Percentiles rank a stretch among this genome's conserved stretches.
Conservation (phyloP, 768 basidiomycete species). For the Tylopilus felleus region DNA sequence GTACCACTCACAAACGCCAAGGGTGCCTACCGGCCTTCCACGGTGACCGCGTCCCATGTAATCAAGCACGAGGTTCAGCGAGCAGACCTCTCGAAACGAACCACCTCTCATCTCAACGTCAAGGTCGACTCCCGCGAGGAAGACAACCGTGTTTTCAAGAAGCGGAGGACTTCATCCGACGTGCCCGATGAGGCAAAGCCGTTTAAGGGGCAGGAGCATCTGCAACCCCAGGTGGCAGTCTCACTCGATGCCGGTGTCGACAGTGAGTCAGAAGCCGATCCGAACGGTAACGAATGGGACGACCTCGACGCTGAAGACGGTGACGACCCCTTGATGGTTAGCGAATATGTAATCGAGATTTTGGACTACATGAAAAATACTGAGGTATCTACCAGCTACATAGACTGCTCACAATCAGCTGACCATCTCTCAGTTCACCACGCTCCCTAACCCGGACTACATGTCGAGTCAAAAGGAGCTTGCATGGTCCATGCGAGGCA, state of each 20-base stretch:
- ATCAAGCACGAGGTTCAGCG: conserved; percentile 31
- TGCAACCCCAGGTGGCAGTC: conserved; percentile 34
- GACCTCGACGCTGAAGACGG: conserved; percentile 90
- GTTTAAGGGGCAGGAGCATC: conserved; percentile 43
- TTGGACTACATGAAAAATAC: conserved; percentile 84
- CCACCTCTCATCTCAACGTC: conserved; percentile 32
- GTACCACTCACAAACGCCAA: conserved; percentile 3
- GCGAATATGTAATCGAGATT: conserved; percentile 93
- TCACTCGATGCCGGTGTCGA: conserved; percentile 41
- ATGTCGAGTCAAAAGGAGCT: conserved; percentile 82
- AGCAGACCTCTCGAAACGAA: conserved; percentile 26
- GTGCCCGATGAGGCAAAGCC: conserved; percentile 41
- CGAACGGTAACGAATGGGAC: conserved; percentile 70
- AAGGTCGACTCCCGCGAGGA: conserved; percentile 44
- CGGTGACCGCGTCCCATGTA: conserved; percentile 10
- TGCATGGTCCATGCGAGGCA: conserved; percentile 85
- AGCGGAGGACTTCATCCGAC: conserved; percentile 71
- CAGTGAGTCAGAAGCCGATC: conserved; percentile 60
- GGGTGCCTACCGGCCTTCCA: conserved; percentile 32
- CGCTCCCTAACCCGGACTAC: conserved; percentile 81
- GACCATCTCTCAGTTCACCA: conserved; percentile 50
- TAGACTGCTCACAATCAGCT: background rate
- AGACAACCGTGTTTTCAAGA: conserved; percentile 64
- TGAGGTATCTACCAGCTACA: conserved; percentile 53
- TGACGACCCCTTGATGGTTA: conserved; percentile 96